Conservation (phyloP, 345 rosid genomes). For the Populus alba region DNA sequence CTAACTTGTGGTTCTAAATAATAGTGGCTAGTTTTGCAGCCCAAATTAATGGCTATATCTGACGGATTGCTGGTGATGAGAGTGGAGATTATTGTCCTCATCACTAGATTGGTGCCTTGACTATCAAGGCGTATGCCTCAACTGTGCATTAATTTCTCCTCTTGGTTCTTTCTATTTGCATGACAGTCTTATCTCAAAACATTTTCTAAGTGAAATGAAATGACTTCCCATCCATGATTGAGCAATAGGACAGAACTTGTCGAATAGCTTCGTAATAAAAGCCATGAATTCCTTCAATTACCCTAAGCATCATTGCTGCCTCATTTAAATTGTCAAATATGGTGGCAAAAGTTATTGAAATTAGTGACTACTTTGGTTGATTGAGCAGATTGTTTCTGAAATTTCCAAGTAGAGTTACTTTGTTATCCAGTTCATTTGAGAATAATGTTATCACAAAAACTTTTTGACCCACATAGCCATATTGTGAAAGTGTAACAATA, state of each 20-base stretch:
- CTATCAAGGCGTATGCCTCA: not conserved
- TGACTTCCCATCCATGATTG: not conserved
- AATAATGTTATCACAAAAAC: not conserved
- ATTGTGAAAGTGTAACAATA: not conserved
- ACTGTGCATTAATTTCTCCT: not conserved
- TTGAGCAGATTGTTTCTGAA: not conserved
- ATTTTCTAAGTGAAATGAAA: not conserved
- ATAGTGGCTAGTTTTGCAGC: not conserved
- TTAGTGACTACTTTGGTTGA: not conserved
- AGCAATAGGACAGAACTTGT: not conserved
- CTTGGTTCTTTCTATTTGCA: not conserved
- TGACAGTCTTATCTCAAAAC: not conserved
- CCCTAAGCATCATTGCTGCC: not conserved
- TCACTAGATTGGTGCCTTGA: not conserved
- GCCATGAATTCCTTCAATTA: not conserved
- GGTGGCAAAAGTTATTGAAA: constrained; percentile 1
- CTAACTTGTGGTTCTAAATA: not conserved
- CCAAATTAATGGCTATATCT: not conserved
- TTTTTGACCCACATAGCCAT: constrained; percentile 9
- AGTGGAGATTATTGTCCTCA: not conserved
- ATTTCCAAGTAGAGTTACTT: not conserved
- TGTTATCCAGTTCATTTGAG: not conserved
- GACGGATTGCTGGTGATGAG: not conserved
- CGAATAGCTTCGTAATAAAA: not conserved
- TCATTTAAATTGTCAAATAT: constrained; percentile 15